Percentiles rank a stretch among this genome's conserved stretches.
These are phyloP conservation scores for Betula pendula DNA, from an alignment of 306 rosid species.

Conservation along the genomic window DNA sequence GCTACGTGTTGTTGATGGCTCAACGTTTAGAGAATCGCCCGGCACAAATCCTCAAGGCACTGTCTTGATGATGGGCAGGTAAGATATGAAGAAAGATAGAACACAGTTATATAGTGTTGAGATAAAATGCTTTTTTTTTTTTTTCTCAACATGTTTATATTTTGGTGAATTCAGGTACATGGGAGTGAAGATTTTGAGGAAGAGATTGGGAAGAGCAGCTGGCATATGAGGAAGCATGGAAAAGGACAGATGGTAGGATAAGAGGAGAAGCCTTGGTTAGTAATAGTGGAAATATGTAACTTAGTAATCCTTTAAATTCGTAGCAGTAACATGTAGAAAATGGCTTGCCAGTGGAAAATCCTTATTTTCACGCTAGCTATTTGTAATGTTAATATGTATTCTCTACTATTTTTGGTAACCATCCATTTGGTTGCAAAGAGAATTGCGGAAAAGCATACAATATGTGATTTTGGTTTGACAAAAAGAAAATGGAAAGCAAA, in stretches of 20 bases:
- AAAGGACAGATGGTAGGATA: slow-evolving; percentile 15
- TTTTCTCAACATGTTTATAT: not conserved
- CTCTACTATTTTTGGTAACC: not conserved
- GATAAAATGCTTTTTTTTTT: not conserved
- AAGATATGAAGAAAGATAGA: not conserved
- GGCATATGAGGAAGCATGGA: slow-evolving; percentile 48
- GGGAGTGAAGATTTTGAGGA: slow-evolving; percentile 83
- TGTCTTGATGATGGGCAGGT: slow-evolving; percentile 99
- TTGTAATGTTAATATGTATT: not conserved
- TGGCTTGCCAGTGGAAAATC: slow-evolving; percentile 21
- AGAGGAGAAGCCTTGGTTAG: slow-evolving; percentile 20
- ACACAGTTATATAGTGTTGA: not conserved
- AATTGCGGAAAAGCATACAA: not conserved
- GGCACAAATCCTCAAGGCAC: slow-evolving; percentile 98
- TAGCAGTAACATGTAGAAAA: slow-evolving; percentile 36
- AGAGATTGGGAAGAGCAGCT: slow-evolving; percentile 62
- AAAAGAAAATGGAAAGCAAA: not conserved
- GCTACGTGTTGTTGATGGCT: slow-evolving; percentile 81
- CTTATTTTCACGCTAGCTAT: slow-evolving; percentile 6
- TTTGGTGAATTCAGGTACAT: slow-evolving; percentile 68
- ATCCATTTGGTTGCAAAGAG: not conserved
- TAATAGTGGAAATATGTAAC: slow-evolving; percentile 37
- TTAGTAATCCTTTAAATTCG: slow-evolving; percentile 29
- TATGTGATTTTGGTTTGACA: not conserved
- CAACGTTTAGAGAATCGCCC: slow-evolving; percentile 74